Base-by-base conservation (phyloP, 768 basidiomycete species). In the Polyporus arcularius region DNA sequence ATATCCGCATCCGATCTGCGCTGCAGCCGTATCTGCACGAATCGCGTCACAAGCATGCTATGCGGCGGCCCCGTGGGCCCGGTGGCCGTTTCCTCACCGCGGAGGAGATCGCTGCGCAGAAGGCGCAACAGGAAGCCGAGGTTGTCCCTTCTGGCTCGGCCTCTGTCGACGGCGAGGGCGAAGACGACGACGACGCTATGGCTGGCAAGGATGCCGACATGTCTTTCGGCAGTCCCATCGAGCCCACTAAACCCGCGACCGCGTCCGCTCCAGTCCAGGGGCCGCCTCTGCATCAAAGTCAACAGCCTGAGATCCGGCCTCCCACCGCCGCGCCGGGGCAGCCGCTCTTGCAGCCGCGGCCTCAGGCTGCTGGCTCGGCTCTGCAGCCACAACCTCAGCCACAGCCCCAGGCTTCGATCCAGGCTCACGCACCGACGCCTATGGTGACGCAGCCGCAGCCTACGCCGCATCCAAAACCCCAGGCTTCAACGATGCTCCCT, bases 1-100 rank as follows among this genome's bases (percentile, higher is more conserved):
- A 28, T 18, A 11, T 35, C 11, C 35, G 35, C 35, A 35, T 35
- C 3, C 35, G 10, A 48, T 26, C 14, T 14, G 2, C 12, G 5
- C 40, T 48, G 1, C 50, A 70, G 63, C 96, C 97, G 2, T 99
- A 98, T 77, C 88, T 98, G 32, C 97, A 99, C 65, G 97, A 99
- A 72, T 96, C 94, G 8, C 87, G 97, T 47, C 97, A 99, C 79
- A 92, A 94, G 66, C 97, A 99, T 76, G 97, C 97, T 35, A 96
- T 98, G 90, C 88, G 95, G 47, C 86, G 97, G 18, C 97, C 97
- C 15, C 84, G 97, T 57, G 97, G 97, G 4, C 96, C 97, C 26
- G 97, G 97, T 11, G 97, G 97, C 26, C 87, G 97, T 45, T 99
- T 99, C 78, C 87, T 98, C 69, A 98, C 96, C 8, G 93, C 95